Conservation (phyloP, 2,329 filamentous ascomycete species). For the Cercospora sp. region DNA sequence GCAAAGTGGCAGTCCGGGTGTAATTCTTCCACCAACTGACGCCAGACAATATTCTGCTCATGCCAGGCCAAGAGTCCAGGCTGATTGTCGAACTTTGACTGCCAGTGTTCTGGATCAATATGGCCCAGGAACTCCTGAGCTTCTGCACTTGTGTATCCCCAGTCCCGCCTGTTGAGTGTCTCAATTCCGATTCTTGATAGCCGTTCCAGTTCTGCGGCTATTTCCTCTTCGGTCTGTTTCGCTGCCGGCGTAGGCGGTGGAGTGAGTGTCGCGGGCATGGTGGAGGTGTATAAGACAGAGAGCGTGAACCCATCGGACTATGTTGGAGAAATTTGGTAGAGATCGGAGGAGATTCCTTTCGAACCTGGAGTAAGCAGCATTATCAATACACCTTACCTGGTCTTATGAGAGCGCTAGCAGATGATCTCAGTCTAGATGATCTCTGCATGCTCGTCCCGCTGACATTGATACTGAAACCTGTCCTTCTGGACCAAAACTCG, state of each 20-base stretch:
- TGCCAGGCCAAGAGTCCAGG: conserved; percentile 12
- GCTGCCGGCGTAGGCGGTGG: neutral
- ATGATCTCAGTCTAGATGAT: neutral
- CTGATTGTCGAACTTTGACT: conserved; percentile 19
- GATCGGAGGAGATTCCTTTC: neutral
- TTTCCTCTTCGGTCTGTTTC: neutral
- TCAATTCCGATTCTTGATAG: conserved; percentile 16
- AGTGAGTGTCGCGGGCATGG: neutral
- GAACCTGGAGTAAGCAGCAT: neutral
- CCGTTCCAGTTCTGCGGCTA: conserved; percentile 14
- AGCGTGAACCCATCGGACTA: neutral
- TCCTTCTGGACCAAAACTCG: neutral
- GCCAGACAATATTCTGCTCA: conserved; percentile 19
- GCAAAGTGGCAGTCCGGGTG: conserved; percentile 21
- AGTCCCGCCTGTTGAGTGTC: conserved; percentile 23
- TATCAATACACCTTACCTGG: neutral
- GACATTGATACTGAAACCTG: neutral
- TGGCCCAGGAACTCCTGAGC: conserved; percentile 17
- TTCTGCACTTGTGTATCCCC: conserved; percentile 16
- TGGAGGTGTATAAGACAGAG: neutral
- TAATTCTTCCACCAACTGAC: conserved; percentile 11
- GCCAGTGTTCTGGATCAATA: conserved; percentile 16
- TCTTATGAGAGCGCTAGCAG: neutral
- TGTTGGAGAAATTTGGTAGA: neutral
- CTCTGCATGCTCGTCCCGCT: neutral